Conservation (phyloP, 2,329 filamentous ascomycete species). For the Myriosclerotinia duriaeana region DNA sequence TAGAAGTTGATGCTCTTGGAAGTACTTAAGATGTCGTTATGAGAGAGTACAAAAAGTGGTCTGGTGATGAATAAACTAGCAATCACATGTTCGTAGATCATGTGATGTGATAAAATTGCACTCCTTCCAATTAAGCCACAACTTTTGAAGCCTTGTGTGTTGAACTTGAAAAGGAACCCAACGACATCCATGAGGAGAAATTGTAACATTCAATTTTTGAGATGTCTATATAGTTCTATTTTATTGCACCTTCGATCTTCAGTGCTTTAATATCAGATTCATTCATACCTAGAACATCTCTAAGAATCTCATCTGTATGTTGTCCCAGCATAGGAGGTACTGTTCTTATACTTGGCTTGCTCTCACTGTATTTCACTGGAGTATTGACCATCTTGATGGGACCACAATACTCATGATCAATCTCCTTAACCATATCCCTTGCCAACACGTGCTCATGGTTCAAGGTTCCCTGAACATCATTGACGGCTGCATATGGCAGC, state of each 20-base stretch:
- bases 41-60: slow-evolving; percentile 23
- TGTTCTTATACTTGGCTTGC: slow-evolving; percentile 70
- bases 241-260: slow-evolving; percentile 66
- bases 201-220: neutral
- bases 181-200: neutral
- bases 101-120: slow-evolving; percentile 23
- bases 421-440: slow-evolving; percentile 83
- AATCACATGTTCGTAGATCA: slow-evolving; percentile 21
- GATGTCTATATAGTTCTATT: slow-evolving; percentile 40
- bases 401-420: slow-evolving; percentile 81
- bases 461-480: slow-evolving; percentile 83
- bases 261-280: slow-evolving; percentile 59
- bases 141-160: neutral
- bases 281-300: slow-evolving; percentile 60
- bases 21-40: slow-evolving; percentile 11
- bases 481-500: slow-evolving; percentile 92
- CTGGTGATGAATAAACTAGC: slow-evolving; percentile 22
- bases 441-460: slow-evolving; percentile 82
- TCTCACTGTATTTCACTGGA: slow-evolving; percentile 89
- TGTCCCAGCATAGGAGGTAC: slow-evolving; percentile 83
- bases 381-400: slow-evolving; percentile 89
- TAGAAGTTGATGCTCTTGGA: slow-evolving; percentile 15
- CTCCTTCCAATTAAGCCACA: neutral
- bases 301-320: slow-evolving; percentile 78
- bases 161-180: neutral